Conservation (phyloP, 176 grass and related monocot species). For the bread wheat (Triticum aestivum) region DNA sequence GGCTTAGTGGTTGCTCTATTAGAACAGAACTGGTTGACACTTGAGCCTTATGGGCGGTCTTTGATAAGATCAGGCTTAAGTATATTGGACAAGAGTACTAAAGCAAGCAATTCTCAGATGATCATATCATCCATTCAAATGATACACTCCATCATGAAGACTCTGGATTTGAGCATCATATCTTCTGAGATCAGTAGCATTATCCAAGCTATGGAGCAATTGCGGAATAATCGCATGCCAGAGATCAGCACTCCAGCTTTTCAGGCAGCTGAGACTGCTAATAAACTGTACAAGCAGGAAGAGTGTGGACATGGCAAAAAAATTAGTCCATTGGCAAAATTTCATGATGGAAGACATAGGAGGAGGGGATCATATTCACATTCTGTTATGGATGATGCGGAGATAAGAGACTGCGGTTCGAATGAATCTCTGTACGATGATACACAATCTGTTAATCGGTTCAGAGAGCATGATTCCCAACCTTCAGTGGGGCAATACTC, state of each 20-base stretch:
- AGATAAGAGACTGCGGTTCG: slow-evolving; percentile 39
- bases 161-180: slow-evolving; percentile 45
- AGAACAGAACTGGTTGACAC: slow-evolving; percentile 38
- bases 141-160: slow-evolving; percentile 60
- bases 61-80: slow-evolving; percentile 64
- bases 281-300: slow-evolving; percentile 22
- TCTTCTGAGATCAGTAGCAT: slow-evolving; percentile 66
- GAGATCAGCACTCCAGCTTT: slow-evolving; percentile 41
- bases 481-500: neutral
- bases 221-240: slow-evolving; percentile 14
- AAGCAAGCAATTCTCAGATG: slow-evolving; percentile 18
- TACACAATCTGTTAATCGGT: slow-evolving; percentile 17
- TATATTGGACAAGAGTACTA: slow-evolving; percentile 38
- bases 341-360: slow-evolving; percentile 7
- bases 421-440: slow-evolving; percentile 32
- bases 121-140: slow-evolving; percentile 59
- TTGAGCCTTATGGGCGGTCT: slow-evolving; percentile 72
- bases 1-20: slow-evolving; percentile 50
- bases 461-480: slow-evolving; percentile 35
- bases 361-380: slow-evolving; percentile 35
- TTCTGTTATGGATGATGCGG: slow-evolving; percentile 29
- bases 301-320: slow-evolving; percentile 14
- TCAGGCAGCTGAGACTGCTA: slow-evolving; percentile 48
- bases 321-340: slow-evolving; percentile 31
- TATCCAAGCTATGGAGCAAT: slow-evolving; percentile 42